These are phyloP conservation scores for Suhomyces prunicola DNA, from an alignment of 805 yeast species.

Conservation along the genomic window DNA sequence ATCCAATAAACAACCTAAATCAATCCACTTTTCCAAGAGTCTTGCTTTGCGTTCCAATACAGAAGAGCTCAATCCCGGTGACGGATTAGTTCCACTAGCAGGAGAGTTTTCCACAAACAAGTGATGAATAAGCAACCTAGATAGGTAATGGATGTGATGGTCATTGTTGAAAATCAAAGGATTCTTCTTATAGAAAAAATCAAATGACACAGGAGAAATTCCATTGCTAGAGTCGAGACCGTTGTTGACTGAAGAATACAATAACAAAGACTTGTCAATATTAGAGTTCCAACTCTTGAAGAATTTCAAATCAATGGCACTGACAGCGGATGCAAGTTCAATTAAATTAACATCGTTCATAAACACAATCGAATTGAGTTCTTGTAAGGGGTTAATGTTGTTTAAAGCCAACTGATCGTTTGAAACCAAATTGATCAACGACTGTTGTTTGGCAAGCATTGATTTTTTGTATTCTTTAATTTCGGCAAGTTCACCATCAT, in stretches of 20 bases:
- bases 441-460: constrained; percentile 50
- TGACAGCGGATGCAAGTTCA: constrained; percentile 60
- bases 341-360: constrained; percentile 49
- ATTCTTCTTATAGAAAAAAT: constrained; percentile 50
- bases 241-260: constrained; percentile 45
- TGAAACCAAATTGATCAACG: constrained; percentile 27
- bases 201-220: constrained; percentile 10
- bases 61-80: constrained; percentile 11
- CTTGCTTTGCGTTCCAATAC: constrained; percentile 52
- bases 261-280: constrained; percentile 70
- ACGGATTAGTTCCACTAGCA: background rate
- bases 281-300: constrained; percentile 75
- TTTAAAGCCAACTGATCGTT: constrained; percentile 6
- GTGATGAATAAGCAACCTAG: constrained; percentile 67
- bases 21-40: constrained; percentile 77
- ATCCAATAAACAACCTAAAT: constrained; percentile 73
- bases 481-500: constrained; percentile 12
- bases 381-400: constrained; percentile 22
- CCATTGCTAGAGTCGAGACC: constrained; percentile 3
- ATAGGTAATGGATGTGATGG: constrained; percentile 71
- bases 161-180: constrained; percentile 74
- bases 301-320: constrained; percentile 63
- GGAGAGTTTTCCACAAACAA: constrained; percentile 51
- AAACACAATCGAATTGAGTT: constrained; percentile 45
- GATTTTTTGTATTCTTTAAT: constrained; percentile 51